Evolutionary conservation across 768 basidiomycete genomes (phyloP).

Genomic region (Tubosaeta brunneosetosa): DNA sequence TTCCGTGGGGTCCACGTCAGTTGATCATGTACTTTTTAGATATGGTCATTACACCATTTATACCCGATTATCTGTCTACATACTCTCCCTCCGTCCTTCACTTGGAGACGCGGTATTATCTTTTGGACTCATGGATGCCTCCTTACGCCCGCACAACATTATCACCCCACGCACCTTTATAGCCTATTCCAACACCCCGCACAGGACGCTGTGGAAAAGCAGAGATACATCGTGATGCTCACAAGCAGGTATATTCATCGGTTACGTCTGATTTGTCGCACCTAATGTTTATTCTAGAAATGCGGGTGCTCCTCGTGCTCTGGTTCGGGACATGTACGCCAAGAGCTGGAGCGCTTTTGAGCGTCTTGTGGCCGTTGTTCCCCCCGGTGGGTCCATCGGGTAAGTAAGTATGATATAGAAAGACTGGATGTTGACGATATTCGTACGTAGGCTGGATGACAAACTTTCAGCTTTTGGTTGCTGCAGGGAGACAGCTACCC

Average conservation of each 20-base stretch:
- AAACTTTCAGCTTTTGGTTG: constrained; percentile 87
- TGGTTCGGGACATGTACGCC: constrained; percentile 87
- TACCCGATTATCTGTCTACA: constrained; percentile 67
- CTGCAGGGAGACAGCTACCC: constrained; percentile 76
- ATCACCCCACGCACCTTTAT: constrained; percentile 70
- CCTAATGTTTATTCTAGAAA: constrained; percentile 44
- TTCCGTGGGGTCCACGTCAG: neutral
- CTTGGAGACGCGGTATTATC: constrained; percentile 70
- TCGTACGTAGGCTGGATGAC: no score
- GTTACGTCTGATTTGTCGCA: neutral
- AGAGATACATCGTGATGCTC: constrained; percentile 67
- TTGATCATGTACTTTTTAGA: constrained; percentile 37
- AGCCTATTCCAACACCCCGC: constrained; percentile 77
- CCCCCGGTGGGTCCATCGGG: constrained; percentile 90
- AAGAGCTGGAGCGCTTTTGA: constrained; percentile 87
- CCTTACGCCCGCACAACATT: constrained; percentile 70
- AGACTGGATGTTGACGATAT: neutral
- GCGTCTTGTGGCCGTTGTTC: constrained; percentile 83
- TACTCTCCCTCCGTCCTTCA: constrained; percentile 76
- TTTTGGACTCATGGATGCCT: constrained; percentile 79
- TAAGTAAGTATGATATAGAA: constrained; percentile 33
- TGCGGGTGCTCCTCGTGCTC: constrained; percentile 77
- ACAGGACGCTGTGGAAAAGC: constrained; percentile 68
- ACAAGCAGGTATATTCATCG: constrained; percentile 54
- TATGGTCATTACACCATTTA: constrained; percentile 70